A percentile compares a stretch with the other conserved stretches of the same genome.
Conservation (phyloP, 176 grass and related monocot species). For the Oryza australiensis region DNA sequence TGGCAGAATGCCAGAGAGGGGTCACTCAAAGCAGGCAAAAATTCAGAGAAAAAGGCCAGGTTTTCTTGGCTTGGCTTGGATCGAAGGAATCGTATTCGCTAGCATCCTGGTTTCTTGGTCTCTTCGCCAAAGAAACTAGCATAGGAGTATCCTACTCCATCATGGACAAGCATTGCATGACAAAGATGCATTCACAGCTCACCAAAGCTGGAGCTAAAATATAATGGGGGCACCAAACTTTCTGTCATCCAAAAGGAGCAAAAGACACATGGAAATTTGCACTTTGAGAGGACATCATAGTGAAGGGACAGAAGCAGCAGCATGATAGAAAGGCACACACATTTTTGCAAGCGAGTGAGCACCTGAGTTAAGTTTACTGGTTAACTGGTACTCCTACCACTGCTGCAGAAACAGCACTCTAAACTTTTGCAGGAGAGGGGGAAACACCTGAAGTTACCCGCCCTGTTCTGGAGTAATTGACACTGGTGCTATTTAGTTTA, state of each 20-base stretch:
- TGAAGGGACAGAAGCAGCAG: slow-evolving; percentile 17
- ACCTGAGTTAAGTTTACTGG: not conserved
- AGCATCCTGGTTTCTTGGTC: slow-evolving; percentile 23
- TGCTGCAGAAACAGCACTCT: not conserved
- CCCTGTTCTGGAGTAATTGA: too few relatives aligned
- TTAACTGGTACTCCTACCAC: not conserved
- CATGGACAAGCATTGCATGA: not conserved
- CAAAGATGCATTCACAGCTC: slow-evolving; percentile 26
- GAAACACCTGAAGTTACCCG: not conserved
- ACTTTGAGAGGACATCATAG: slow-evolving; percentile 31
- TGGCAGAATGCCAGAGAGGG: not conserved
- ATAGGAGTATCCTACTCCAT: not conserved
- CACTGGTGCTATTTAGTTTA: too few relatives aligned
- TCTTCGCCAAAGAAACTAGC: not conserved
- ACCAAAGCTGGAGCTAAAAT: slow-evolving; percentile 22
- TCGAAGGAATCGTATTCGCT: slow-evolving; percentile 12
- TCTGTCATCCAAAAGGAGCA: slow-evolving; percentile 35
- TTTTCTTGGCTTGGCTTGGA: not conserved
- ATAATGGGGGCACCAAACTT: not conserved
- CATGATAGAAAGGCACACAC: not conserved
- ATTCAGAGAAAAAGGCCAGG: not conserved
- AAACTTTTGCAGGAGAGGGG: slow-evolving; percentile 2
- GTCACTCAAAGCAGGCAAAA: not conserved
- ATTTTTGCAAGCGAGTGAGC: slow-evolving; percentile 8
- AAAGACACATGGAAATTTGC: slow-evolving; percentile 16